Percentiles rank a stretch among this genome's conserved stretches.
These are phyloP conservation scores for Penicillium fuscoglaucum DNA, from an alignment of 2,329 filamentous ascomycete species.

Conservation along the genomic window DNA sequence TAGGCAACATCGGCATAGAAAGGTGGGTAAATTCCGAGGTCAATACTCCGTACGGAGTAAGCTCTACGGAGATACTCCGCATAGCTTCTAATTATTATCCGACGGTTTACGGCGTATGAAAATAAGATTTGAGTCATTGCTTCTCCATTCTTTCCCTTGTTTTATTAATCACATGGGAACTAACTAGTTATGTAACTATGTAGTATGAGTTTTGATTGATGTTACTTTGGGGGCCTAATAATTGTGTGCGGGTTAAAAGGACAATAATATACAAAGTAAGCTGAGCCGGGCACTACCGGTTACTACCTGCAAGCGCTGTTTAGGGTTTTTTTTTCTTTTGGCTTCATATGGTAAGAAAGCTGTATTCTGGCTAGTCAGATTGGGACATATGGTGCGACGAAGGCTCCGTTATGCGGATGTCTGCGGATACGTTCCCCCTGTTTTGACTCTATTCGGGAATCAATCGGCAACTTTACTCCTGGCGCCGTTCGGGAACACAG, in stretches of 20 bases:
- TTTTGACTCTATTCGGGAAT: neutral
- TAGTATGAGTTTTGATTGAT: neutral
- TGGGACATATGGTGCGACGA: neutral
- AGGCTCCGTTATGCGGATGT: slow-evolving; percentile 9
- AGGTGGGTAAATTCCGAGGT: neutral
- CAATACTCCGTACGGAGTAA: neutral
- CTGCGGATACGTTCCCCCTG: slow-evolving; percentile 1
- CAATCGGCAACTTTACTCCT: neutral
- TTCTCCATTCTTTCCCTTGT: too few relatives aligned
- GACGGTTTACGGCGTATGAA: neutral
- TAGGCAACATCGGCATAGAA: neutral
- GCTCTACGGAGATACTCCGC: neutral
- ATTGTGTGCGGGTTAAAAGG: neutral
- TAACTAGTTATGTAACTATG: too few relatives aligned
- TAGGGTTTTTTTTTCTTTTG: neutral
- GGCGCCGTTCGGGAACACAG: neutral
- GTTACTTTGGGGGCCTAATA: neutral
- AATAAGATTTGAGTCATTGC: too few relatives aligned
- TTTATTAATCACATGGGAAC: neutral
- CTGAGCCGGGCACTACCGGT: neutral
- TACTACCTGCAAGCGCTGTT: neutral
- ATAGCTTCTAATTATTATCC: neutral
- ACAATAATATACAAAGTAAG: neutral
- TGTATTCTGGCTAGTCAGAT: slow-evolving; percentile 7
- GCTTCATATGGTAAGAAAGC: neutral